Percentiles rank a stretch among this genome's conserved stretches.
Conservation (phyloP, 2,329 filamentous ascomycete species). For the Alternaria incomplexa region DNA sequence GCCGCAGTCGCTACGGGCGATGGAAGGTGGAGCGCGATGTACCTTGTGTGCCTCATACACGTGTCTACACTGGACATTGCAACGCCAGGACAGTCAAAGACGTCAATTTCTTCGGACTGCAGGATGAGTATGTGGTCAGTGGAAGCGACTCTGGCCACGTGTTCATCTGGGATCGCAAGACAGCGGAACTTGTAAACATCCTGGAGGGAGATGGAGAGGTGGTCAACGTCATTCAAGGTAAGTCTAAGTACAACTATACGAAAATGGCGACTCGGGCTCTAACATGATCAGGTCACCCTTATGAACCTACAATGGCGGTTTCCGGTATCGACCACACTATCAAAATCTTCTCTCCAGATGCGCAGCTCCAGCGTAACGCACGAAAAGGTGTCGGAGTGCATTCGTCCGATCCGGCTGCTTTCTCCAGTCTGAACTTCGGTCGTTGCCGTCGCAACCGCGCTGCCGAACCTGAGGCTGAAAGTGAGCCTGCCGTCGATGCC, state of each 20-base stretch:
- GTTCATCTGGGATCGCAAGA: conserved; percentile 73
- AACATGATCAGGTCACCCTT: conserved; percentile 62
- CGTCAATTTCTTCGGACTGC: conserved; percentile 70
- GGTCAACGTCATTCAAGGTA: conserved; percentile 73
- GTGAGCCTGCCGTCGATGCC: conserved; percentile 7
- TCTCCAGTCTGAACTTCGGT: conserved; percentile 49
- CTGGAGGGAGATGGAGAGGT: conserved; percentile 71
- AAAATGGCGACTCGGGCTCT: too few relatives aligned
- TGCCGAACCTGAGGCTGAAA: not conserved
- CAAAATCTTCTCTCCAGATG: conserved; percentile 71
- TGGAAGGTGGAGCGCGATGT: conserved; percentile 61
- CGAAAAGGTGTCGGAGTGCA: conserved; percentile 64
- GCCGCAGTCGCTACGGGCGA: conserved; percentile 52
- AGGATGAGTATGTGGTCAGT: conserved; percentile 72
- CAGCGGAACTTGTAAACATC: conserved; percentile 66
- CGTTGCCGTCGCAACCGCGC: conserved; percentile 23
- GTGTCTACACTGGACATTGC: conserved; percentile 68
- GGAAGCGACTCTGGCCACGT: conserved; percentile 71
- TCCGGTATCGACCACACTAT: conserved; percentile 72
- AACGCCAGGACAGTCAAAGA: conserved; percentile 73
- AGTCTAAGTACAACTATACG: too few relatives aligned
- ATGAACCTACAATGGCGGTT: conserved; percentile 69
- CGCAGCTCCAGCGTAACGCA: conserved; percentile 62
- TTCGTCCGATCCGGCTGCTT: conserved; percentile 51
- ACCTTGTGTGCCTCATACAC: conserved; percentile 63